Base-by-base conservation (phyloP, 768 basidiomycete species). In the Pleurotus salmoneostramineus region DNA sequence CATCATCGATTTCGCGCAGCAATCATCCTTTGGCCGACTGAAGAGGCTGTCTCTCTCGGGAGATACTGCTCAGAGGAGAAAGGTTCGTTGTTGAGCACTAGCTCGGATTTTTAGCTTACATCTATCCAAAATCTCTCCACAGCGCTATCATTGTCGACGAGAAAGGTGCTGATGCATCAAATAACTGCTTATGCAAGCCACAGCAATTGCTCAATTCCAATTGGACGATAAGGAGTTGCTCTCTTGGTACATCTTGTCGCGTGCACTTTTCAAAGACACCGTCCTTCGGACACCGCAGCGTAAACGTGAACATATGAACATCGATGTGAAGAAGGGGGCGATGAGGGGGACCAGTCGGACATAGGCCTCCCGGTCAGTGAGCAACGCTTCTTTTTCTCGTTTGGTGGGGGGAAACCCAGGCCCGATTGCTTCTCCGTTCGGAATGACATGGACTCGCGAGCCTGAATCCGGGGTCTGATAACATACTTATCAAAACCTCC, bases 381-480 rank as follows among this genome's bases (percentile, higher is more conserved):
- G 12, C 33, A 5, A 15, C 3, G 34, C 37, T 3, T 27, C 8
- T 14, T 27, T 36, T 33, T 21, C 10, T 32, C 32, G 6, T 36
- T 12, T 35, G 21, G 21, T 27, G 21, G 21, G 21, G 21, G 21
- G 21, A 27, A 27, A 27, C 37, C 31, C 8, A n/a, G n/a, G 27
- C 33, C 6, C 17, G 14, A n/a, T 3, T 6, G 12, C 15, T 3
- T 27, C 35, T 36, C 50, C n/a, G 33, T 6, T 15, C 6, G 8
- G 7, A 11, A 36, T 52, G 37, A 40, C 50, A 52, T 52, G 35
- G 34, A 35, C 15, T n/a, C 27, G 27, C 34, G 50, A 52, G 50
- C 50, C 35, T 52, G 50, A 52, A 36, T 35, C 33, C 34, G 35
- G 50, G 50, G 50, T 52, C 50, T 35, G 50, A 52, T 52, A 52